These are phyloP conservation scores for Mycena galopus DNA, from an alignment of 768 basidiomycete genomes.

Conservation along the genomic window DNA sequence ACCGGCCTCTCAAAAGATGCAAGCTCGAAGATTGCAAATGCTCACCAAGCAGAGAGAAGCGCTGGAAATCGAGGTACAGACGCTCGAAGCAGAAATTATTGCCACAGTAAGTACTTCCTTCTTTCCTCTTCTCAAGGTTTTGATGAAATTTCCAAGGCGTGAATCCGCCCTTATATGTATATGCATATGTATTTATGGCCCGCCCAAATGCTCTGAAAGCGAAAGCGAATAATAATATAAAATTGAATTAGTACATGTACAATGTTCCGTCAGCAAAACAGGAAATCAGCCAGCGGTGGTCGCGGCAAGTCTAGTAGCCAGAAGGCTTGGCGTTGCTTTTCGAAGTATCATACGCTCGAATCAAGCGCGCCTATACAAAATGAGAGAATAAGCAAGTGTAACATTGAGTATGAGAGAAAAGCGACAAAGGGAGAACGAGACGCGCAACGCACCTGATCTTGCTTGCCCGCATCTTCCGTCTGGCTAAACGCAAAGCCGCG, in stretches of 20 bases:
- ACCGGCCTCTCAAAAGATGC: slow-evolving; percentile 71
- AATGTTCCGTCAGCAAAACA: slow-evolving; percentile 18
- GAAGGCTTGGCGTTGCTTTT: slow-evolving; percentile 78
- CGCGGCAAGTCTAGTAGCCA: slow-evolving; percentile 61
- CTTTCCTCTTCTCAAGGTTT: neutral
- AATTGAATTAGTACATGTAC: slow-evolving; percentile 33
- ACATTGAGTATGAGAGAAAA: too few relatives aligned
- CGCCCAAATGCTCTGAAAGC: neutral
- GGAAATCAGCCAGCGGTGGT: neutral
- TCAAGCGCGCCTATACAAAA: slow-evolving; percentile 5
- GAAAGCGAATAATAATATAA: slow-evolving; percentile 32
- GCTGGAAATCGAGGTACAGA: slow-evolving; percentile 72
- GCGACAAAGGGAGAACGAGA: neutral
- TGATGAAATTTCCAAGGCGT: too few relatives aligned
- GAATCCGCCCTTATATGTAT: too few relatives aligned
- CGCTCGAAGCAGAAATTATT: slow-evolving; percentile 73
- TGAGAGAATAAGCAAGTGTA: neutral
- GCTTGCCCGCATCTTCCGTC: slow-evolving; percentile 86
- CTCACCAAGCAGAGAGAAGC: slow-evolving; percentile 75
- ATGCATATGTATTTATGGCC: too few relatives aligned
- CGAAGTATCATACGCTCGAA: slow-evolving; percentile 75
- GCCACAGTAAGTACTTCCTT: slow-evolving; percentile 56
- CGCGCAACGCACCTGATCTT: slow-evolving; percentile 82
- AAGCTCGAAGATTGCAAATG: slow-evolving; percentile 74
- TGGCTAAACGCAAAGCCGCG: slow-evolving; percentile 99